A percentile compares a stretch with the other conserved stretches of the same genome.
These are phyloP conservation scores for Ophiosphaerella narmari DNA, from an alignment of 2,329 filamentous ascomycete species.

Conservation along the genomic window DNA sequence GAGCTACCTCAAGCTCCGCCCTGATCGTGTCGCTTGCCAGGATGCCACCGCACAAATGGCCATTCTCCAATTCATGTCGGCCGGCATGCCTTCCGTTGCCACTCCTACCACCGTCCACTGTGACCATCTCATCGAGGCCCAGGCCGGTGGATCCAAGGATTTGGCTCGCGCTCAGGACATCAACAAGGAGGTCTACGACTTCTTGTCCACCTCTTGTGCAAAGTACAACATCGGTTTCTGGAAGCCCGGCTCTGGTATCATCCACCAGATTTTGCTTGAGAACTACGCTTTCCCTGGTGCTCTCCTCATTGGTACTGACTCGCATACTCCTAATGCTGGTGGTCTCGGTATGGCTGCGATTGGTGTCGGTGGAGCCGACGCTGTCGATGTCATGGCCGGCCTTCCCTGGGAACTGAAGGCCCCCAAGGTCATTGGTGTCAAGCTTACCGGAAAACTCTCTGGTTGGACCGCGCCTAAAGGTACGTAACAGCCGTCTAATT, in stretches of 20 bases:
- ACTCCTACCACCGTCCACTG: conserved; percentile 97
- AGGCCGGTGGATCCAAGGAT: conserved; percentile 92
- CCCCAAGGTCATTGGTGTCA: conserved; percentile 95
- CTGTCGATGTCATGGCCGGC: conserved; percentile 97
- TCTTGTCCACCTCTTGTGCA: conserved; percentile 88
- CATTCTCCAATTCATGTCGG: conserved; percentile 99
- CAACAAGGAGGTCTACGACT: conserved; percentile 99
- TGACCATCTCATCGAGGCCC: conserved; percentile 98
- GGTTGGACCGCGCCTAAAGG: conserved; percentile 95
- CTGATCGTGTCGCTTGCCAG: conserved; percentile 98
- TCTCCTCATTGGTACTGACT: conserved; percentile 96
- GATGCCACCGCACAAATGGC: conserved; percentile 99
- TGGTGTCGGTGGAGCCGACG: conserved; percentile 97
- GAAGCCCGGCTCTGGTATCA: conserved; percentile 98
- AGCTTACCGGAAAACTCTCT: conserved; percentile 83
- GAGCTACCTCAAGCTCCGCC: conserved; percentile 95
- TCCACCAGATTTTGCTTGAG: conserved; percentile 97
- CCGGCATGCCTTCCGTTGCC: conserved; percentile 92
- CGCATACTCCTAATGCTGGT: conserved; percentile 95
- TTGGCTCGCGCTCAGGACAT: conserved; percentile 85
- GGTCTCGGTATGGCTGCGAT: conserved; percentile 94
- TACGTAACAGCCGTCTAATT: conserved; percentile 49
- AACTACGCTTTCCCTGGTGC: conserved; percentile 99
- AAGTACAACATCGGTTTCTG: conserved; percentile 99
- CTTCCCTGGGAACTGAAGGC: conserved; percentile 98